Base-by-base conservation (phyloP, 1,284 basidiomycete species). In the Heterobasidion occidentale region DNA sequence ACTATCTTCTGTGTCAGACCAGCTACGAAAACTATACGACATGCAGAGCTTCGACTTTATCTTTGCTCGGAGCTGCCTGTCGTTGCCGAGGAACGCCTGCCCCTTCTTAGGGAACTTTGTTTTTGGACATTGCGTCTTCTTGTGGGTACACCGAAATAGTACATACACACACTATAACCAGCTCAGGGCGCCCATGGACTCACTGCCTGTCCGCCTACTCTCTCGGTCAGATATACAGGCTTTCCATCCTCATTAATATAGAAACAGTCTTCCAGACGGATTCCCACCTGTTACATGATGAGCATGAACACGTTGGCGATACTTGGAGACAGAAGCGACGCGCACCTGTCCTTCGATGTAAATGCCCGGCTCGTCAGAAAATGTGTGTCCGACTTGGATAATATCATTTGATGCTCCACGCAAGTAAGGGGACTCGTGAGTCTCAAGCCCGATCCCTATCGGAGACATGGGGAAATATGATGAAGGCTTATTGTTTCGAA, bases 241-340 rank as follows among this genome's bases (percentile, higher is more conserved):
- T 65, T 65, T 1, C 87, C 85, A 35, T 74, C 67, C 36, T 78
- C 74, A 27, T 76, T 68, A 54, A 93, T 78, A 60, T 84, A 86
- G 64, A 92, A 88, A 65, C 89, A 91, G 65, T 94, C 91, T 65
- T 94, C 91, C 51, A 94, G 70, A 42, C 91, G 79, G 14, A 93
- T 79, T 1, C 91, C 91, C 47, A 86, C 74, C 82, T 86, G 47
- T 17, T n/a, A 46, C 12, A n/a, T n/a, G 47, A 33, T 42, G 56
- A 57, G 46, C 45, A 59, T 56, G 52, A 46, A 51, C 50, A 4
- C 4, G 38, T 44, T 45, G 27, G 52, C 55, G 14, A 38, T n/a
- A 17, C 48, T 7, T 12, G 17, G 51, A 52, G 36, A 33, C 44
- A 44, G 36, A 34, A 12, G 11, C 33, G 46, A 35, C 19, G 63